phyloP scores from a whole-genome alignment of 106 monocot species.

The Gastrodia elata region DNA sequence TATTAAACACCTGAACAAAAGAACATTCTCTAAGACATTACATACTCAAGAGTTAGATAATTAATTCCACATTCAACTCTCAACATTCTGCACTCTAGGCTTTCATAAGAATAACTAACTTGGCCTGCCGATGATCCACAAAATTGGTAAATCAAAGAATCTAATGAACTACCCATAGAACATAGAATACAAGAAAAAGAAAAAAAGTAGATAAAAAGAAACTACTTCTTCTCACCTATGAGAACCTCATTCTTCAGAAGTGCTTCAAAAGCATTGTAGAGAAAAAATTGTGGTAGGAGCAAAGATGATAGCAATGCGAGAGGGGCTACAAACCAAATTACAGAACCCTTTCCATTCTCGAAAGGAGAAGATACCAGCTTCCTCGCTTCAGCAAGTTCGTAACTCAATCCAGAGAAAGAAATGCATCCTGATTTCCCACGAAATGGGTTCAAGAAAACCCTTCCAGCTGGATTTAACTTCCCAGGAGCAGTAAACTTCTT shows the following conservation, averaged over 20 bases:
- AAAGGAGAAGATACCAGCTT: constrained; percentile 52
- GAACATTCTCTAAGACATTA: too few relatives aligned
- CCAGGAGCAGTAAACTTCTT: neutral
- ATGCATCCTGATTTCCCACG: constrained; percentile 44
- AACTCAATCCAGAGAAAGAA: constrained; percentile 43
- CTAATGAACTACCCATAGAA: neutral
- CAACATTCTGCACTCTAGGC: too few relatives aligned
- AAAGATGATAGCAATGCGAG: constrained; percentile 48
- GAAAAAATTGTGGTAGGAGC: constrained; percentile 49
- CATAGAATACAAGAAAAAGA: neutral
- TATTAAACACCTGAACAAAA: too few relatives aligned
- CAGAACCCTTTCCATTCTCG: constrained; percentile 37
- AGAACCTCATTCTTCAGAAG: constrained; percentile 37
- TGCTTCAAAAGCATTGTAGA: constrained; percentile 30
- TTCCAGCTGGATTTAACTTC: constrained; percentile 7
- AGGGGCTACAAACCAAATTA: constrained; percentile 46
- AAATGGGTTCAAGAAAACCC: constrained; percentile 27
- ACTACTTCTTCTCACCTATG: constrained; percentile 24
- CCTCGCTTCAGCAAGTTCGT: constrained; percentile 31
- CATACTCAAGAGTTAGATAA: too few relatives aligned
- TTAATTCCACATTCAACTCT: too few relatives aligned
- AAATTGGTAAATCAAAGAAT: neutral
- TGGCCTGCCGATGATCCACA: neutral
- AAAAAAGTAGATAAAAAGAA: neutral
- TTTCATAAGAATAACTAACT: neutral